Base-by-base conservation (phyloP, 2,329 filamentous ascomycete species). In the Colletotrichum kahawae region DNA sequence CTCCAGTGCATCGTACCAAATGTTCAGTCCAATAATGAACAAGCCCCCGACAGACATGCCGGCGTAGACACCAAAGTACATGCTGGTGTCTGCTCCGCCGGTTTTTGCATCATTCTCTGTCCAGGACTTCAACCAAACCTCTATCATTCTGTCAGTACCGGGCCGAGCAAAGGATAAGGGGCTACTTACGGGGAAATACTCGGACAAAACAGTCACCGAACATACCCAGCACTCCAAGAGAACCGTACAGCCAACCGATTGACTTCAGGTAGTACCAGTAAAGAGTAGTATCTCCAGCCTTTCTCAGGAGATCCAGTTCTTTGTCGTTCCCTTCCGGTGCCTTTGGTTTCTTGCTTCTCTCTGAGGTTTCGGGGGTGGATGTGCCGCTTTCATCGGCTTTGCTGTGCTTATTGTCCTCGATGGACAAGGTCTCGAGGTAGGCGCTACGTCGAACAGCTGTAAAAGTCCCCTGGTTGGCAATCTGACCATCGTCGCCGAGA, bases 31-130 rank as follows among this genome's bases (percentile, higher is more conserved):
- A 16, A 66, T 66, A 16, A 60, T n/a, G 4, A 66, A 12, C 7
- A 74, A 56, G 2, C 67, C 67, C 3, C 70, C 13, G 7, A 60
- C 0, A 80, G 70, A 6, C 12, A 73, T 72, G 2, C 56, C 59
- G 0, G 64, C 48, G 24, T 57, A 75, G 1, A 83, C 54, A 3
- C 81, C 81, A 24, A 82, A 77, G 54, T 82, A 83, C 56, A 78
- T 82, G n/a, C 70, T 74, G 24, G 78, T 79, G 21, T 74, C 62
- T 16, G 71, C 60, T 6, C 59, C 54, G 0, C 62, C 71, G 0
- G 78, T 76, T 69, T 78, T 78, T 2, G 69, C 18, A 63, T 75
- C 66, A 3, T 77, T 74, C 18, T 77, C 76, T 9, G 74, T 73
- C 77, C 76, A 78, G 34, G 67, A 63, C 16, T 73, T 77, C 43